These are phyloP conservation scores for Rhynchosporium secalis DNA, from an alignment of 2,329 filamentous ascomycete species.

Conservation along the genomic window DNA sequence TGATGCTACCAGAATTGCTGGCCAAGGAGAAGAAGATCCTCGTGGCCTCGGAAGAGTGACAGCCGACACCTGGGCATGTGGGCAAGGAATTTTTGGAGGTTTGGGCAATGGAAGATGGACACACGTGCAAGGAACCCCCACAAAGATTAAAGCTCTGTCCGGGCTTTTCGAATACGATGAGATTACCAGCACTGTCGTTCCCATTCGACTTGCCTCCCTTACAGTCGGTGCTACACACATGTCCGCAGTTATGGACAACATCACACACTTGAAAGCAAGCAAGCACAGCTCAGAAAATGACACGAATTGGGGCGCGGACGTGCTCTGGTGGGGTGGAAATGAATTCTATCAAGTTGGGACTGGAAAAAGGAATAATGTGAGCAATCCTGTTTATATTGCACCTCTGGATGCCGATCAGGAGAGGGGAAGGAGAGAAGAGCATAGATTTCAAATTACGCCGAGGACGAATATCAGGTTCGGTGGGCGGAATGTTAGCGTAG, in stretches of 20 bases:
- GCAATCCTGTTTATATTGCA: slow-evolving; percentile 74
- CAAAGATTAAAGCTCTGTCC: slow-evolving; percentile 80
- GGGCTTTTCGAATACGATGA: slow-evolving; percentile 89
- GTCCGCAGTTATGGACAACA: slow-evolving; percentile 80
- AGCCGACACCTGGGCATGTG: slow-evolving; percentile 83
- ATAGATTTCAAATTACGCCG: slow-evolving; percentile 81
- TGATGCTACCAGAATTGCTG: slow-evolving; percentile 66
- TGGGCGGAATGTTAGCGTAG: slow-evolving; percentile 71
- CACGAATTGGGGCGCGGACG: slow-evolving; percentile 85
- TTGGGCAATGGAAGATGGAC: slow-evolving; percentile 88
- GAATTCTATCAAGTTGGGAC: slow-evolving; percentile 92
- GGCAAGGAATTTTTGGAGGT: slow-evolving; percentile 79
- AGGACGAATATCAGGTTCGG: slow-evolving; percentile 67
- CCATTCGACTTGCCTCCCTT: slow-evolving; percentile 74
- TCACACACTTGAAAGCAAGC: slow-evolving; percentile 59
- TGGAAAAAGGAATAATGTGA: slow-evolving; percentile 80
- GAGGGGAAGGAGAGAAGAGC: slow-evolving; percentile 63
- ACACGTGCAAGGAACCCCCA: slow-evolving; percentile 75
- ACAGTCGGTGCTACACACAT: slow-evolving; percentile 79
- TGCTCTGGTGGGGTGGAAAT: slow-evolving; percentile 93
- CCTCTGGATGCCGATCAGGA: slow-evolving; percentile 70
- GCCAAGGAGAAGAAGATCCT: slow-evolving; percentile 45
- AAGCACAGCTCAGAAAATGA: slow-evolving; percentile 58
- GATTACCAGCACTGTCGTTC: slow-evolving; percentile 60
- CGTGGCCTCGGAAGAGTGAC: slow-evolving; percentile 55